Percentiles rank a stretch among this genome's conserved stretches.
Evolutionary conservation across 345 rosid species (phyloP).

Genomic region (Lenwebbia sp.): DNA sequence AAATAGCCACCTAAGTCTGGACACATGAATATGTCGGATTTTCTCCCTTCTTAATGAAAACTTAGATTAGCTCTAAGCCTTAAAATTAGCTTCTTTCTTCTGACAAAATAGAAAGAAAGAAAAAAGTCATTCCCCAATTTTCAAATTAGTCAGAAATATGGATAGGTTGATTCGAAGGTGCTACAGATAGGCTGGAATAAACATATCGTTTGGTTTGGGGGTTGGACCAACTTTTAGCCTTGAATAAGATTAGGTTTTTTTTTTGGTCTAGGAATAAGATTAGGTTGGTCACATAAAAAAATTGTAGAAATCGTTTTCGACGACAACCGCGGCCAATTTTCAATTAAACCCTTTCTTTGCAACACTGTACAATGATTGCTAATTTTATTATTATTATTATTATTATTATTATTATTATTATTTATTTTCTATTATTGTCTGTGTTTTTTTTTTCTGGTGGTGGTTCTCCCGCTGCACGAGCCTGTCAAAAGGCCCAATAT

Average conservation of each 20-base stretch:
- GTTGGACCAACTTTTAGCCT: neutral
- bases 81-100: neutral
- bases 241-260: no score
- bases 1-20: neutral
- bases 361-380: neutral
- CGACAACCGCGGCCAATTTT: neutral
- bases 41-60: neutral
- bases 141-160: neutral
- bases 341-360: neutral
- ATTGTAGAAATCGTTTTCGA: neutral
- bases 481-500: neutral
- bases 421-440: no score
- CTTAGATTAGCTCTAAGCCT: neutral
- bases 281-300: neutral
- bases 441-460: no score
- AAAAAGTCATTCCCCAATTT: neutral
- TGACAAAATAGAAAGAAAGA: neutral
- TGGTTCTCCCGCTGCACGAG: no score
- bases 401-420: no score
- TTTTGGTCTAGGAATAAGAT: neutral
- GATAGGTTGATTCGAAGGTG: neutral
- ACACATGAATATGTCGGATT: neutral
- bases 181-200: neutral
- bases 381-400: neutral
- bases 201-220: neutral